Percentiles rank a stretch among this genome's conserved stretches.
phyloP scores from a whole-genome alignment of 768 basidiomycete genomes.

The Tremella mesenterica region DNA sequence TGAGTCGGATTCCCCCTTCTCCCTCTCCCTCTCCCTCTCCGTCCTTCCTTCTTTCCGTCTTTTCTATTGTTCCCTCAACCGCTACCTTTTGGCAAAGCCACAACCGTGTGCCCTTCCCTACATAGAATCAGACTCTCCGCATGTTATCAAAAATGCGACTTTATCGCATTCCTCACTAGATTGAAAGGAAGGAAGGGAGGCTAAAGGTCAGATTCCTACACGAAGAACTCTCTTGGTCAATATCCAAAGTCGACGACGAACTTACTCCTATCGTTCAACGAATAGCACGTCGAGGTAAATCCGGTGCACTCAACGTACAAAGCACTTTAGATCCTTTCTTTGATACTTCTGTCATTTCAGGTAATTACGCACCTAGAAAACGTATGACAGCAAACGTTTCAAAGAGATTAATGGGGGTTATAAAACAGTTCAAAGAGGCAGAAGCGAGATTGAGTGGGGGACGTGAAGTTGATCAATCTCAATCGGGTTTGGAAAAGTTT shows the following conservation, averaged over 20 bases:
- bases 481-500: no score
- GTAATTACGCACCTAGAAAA: conserved; percentile 65
- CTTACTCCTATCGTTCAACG: conserved; percentile 85
- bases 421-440: conserved; percentile 42
- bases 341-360: conserved; percentile 59
- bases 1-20: conserved; percentile 46
- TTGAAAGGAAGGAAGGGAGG: background rate
- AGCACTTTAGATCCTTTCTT: conserved; percentile 67
- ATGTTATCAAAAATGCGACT: background rate
- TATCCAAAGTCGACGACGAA: conserved; percentile 76
- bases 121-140: no score
- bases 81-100: no score
- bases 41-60: no score
- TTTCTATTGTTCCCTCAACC: no score
- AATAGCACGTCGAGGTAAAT: conserved; percentile 70
- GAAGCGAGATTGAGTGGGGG: conserved; percentile 25
- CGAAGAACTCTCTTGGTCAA: conserved; percentile 72
- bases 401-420: conserved; percentile 62
- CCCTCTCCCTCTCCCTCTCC: no score
- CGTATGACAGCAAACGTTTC: conserved; percentile 68
- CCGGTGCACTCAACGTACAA: conserved; percentile 63
- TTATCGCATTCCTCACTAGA: background rate
- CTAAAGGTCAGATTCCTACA: conserved; percentile 54
- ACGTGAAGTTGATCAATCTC: no score
- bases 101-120: no score